These are phyloP conservation scores for Scalesia atractyloides DNA, from an alignment of 129 eudicot species.

Conservation along the genomic window DNA sequence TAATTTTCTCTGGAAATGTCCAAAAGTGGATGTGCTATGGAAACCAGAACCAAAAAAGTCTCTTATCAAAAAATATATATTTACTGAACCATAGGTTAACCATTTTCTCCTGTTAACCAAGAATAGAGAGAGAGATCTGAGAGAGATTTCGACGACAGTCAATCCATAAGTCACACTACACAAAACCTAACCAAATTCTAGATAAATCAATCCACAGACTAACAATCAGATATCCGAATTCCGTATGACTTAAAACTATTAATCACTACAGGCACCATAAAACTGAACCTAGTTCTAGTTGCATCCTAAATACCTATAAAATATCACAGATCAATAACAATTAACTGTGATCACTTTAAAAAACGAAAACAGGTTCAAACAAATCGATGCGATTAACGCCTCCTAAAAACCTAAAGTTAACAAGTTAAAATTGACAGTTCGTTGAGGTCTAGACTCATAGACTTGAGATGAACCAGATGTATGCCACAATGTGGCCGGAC, in stretches of 20 bases:
- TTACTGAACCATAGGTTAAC: too few species aligned
- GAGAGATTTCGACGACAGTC: background rate
- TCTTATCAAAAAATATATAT: too few species aligned
- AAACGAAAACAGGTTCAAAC: background rate
- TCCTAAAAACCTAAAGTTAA: background rate
- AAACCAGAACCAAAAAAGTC: too few species aligned
- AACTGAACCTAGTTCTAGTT: background rate
- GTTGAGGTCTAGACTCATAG: too few species aligned
- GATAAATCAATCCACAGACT: constrained; percentile 24
- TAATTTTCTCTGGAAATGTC: background rate
- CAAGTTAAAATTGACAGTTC: too few species aligned
- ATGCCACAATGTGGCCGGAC: too few species aligned
- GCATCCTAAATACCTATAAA: constrained; percentile 14
- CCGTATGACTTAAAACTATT: background rate
- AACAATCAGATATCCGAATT: background rate
- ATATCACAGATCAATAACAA: constrained; percentile 13
- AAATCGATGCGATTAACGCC: background rate
- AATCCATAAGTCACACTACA: background rate
- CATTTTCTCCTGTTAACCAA: background rate
- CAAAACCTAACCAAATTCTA: constrained; percentile 9
- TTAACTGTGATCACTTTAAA: background rate
- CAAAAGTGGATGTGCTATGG: background rate
- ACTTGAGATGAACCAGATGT: too few species aligned
- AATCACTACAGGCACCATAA: background rate
- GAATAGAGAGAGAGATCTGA: too few species aligned